Evolutionary conservation across 1,284 basidiomycete genomes (phyloP).

Genomic region (Austropuccinia psidii): DNA sequence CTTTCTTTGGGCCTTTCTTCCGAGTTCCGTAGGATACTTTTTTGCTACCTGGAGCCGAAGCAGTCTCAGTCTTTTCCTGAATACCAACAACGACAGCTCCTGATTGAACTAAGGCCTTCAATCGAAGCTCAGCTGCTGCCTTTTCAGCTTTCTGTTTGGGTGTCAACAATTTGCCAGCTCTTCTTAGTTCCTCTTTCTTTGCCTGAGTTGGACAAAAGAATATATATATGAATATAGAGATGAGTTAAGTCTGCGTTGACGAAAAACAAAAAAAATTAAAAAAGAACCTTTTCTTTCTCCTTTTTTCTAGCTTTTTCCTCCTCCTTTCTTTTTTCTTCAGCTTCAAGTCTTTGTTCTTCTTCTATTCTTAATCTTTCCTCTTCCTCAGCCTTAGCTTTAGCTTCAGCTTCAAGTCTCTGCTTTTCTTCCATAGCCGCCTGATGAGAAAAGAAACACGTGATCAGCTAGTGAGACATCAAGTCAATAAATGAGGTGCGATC

Average conservation of each 20-base stretch:
- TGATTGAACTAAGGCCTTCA: slow-evolving; percentile 79
- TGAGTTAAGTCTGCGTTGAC: neutral
- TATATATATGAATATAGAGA: neutral
- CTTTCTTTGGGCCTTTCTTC: slow-evolving; percentile 56
- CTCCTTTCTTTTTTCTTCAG: slow-evolving; percentile 56
- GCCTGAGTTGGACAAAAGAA: slow-evolving; percentile 52
- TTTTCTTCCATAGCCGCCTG: slow-evolving; percentile 42
- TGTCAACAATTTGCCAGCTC: slow-evolving; percentile 80
- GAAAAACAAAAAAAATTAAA: slow-evolving; percentile 17
- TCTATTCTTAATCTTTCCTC: slow-evolving; percentile 63
- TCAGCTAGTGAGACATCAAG: neutral
- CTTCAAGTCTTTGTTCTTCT: slow-evolving; percentile 59
- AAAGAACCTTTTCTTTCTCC: slow-evolving; percentile 40
- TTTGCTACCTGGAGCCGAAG: slow-evolving; percentile 53
- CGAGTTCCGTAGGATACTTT: slow-evolving; percentile 72
- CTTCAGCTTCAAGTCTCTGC: slow-evolving; percentile 49
- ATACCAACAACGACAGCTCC: slow-evolving; percentile 84
- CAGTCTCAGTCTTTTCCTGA: slow-evolving; percentile 54
- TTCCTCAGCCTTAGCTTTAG: slow-evolving; percentile 58
- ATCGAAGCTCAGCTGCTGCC: slow-evolving; percentile 80
- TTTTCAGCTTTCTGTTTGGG: slow-evolving; percentile 95
- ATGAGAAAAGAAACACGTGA: neutral
- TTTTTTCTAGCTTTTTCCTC: slow-evolving; percentile 55
- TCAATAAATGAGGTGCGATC: neutral
- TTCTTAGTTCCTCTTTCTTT: slow-evolving; percentile 74